phyloP scores from a whole-genome alignment of 345 rosid species.

The Carallia brachiata region DNA sequence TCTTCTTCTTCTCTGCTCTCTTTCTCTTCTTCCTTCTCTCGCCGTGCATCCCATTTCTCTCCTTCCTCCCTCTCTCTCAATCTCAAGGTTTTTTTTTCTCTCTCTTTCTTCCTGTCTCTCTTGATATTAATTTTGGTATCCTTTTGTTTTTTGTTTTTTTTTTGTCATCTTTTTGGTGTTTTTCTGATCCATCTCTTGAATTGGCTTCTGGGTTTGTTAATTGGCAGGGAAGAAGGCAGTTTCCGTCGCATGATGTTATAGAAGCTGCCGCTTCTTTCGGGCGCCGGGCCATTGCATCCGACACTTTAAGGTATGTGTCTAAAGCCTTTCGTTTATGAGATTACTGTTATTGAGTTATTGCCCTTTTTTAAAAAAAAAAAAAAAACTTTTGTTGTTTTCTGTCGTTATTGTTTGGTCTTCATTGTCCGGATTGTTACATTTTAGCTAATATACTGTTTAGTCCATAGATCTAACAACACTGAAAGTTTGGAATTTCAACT shows the following conservation, averaged over 20 bases:
- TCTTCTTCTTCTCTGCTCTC: slow-evolving; percentile 17
- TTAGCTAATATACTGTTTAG: no score
- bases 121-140: not conserved
- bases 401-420: no score
- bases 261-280: slow-evolving; percentile 33
- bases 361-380: not conserved
- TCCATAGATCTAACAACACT: not conserved
- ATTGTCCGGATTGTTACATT: no score
- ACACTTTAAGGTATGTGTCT: slow-evolving; percentile 37
- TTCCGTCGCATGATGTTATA: slow-evolving; percentile 19
- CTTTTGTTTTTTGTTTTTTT: not conserved
- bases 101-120: not conserved
- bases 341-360: not conserved
- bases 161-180: not conserved
- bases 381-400: not conserved
- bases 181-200: not conserved
- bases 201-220: not conserved
- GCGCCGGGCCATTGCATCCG: slow-evolving; percentile 38
- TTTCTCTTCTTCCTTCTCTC: slow-evolving; percentile 1
- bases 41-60: not conserved
- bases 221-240: slow-evolving; percentile 37
- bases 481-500: not conserved
- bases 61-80: slow-evolving; percentile 35
- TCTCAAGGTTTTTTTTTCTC: slow-evolving; percentile 40
- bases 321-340: not conserved